Base-by-base conservation (phyloP, 1,284 basidiomycete genomes). In the Ustilago xerochloae region DNA sequence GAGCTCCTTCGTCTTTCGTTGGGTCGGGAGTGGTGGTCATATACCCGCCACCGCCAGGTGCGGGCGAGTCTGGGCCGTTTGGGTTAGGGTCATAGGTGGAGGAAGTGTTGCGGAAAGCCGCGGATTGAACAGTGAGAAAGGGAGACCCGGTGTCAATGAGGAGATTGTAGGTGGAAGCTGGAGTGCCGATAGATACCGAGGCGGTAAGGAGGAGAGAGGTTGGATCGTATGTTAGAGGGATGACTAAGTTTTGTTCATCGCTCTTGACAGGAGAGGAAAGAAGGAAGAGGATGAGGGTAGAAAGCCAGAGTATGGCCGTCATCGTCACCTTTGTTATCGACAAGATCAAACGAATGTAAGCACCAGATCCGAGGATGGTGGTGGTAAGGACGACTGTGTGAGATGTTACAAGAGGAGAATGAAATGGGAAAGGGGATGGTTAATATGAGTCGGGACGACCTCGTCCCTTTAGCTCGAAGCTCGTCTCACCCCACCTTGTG, bases 71-170 rank as follows among this genome's bases (percentile, higher is more conserved):
- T 58, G 59, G 1, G 12, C n/a, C 4, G 30, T 16, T 6, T 46
- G 38, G n/a, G 9, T 18, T 20, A 15, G 51, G 49, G 16, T 60
- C 56, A n/a, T 4, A 50, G 1, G 70, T 73, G 4, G 56, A 41
- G 0, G 48, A 5, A 8, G 43, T 54, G 0, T 9, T 0, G 24
- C 33, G 57, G 46, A 61, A 67, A 0, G 26, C 13, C 3, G 29
- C 10, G 0, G 59, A 39, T 7, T 73, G 61, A 0, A 73, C 12
- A 0, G 61, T 49, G 10, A 73, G 29, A 20, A 73, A 73, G 15
- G 70, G 64, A 3, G 70, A 73, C 0, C 70, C 70, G 0, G 64
- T 67, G 28, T 73, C 70, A 7, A 64, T 38, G 49, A 73, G 32
- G 5, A 64, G 55, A 15, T 61, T 57, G 61, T 73, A 73, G 12